Conservation (phyloP, 202 grass and related monocot species). For the Zizania palustris region DNA sequence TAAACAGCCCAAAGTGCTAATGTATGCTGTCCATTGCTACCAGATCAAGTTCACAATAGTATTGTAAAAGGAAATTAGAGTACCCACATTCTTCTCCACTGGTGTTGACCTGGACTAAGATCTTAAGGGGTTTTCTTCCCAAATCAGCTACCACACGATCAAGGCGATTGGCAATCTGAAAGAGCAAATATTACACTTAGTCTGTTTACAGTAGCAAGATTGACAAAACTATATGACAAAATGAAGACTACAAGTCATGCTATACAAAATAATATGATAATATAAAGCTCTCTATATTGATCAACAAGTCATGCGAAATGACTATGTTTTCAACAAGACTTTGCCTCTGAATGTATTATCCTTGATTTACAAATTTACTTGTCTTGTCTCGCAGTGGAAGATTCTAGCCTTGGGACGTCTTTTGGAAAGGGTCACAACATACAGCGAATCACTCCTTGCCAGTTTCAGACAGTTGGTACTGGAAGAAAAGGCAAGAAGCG, state of each 20-base stretch:
- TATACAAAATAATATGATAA: background rate
- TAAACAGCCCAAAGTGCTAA: background rate
- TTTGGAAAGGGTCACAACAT: too few species aligned
- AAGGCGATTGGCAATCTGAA: slow-evolving; percentile 92
- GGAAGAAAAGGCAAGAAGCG: too few species aligned
- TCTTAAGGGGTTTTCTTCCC: slow-evolving; percentile 85
- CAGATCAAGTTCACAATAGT: slow-evolving; percentile 5
- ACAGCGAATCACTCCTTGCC: too few species aligned
- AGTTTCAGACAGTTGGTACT: too few species aligned
- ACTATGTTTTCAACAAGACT: too few species aligned
- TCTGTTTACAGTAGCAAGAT: background rate
- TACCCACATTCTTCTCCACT: slow-evolving; percentile 97
- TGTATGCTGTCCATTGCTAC: background rate
- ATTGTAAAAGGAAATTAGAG: slow-evolving; percentile 12
- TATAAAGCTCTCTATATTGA: background rate
- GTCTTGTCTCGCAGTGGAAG: too few species aligned
- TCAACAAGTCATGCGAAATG: too few species aligned
- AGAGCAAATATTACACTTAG: slow-evolving; percentile 23
- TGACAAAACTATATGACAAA: background rate
- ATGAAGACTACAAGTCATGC: background rate
- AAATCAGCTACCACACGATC: slow-evolving; percentile 78
- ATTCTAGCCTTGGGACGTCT: too few species aligned
- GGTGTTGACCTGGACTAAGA: slow-evolving; percentile 98
- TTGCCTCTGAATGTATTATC: too few species aligned
- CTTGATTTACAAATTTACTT: too few species aligned